Conservation (phyloP, 2,329 filamentous ascomycete species). For the Fusarium illudens region DNA sequence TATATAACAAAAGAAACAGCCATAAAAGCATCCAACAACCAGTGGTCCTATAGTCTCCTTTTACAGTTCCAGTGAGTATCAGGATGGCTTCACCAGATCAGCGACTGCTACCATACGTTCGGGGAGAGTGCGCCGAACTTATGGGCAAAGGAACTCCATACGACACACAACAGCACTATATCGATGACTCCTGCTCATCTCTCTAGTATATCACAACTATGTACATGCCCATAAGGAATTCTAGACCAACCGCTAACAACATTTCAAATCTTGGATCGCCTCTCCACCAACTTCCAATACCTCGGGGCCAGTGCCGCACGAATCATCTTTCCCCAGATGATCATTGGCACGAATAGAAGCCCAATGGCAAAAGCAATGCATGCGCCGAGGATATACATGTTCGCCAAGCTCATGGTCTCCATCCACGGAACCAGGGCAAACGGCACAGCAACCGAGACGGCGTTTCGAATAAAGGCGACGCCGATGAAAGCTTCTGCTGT, state of each 20-base stretch:
- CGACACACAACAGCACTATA: no score
- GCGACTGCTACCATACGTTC: no score
- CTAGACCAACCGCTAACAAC: not conserved
- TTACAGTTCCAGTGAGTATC: no score
- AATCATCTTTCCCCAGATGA: slow-evolving; percentile 46
- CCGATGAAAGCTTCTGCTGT: slow-evolving; percentile 45
- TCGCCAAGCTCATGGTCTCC: slow-evolving; percentile 41
- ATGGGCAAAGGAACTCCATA: no score
- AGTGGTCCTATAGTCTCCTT: no score
- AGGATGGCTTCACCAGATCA: no score
- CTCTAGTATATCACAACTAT: no score
- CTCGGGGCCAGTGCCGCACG: slow-evolving; percentile 27
- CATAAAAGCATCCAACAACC: no score
- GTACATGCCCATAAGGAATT: not conserved
- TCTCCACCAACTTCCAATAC: slow-evolving; percentile 41
- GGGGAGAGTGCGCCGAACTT: no score
- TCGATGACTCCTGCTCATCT: no score
- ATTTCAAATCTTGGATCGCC: slow-evolving; percentile 18
- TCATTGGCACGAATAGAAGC: slow-evolving; percentile 41
- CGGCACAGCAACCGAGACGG: slow-evolving; percentile 40
- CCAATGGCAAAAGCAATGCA: slow-evolving; percentile 37
- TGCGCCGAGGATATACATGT: slow-evolving; percentile 43
- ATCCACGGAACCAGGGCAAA: slow-evolving; percentile 46
- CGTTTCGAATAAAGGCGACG: slow-evolving; percentile 46
- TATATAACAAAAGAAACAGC: no score